Evolutionary conservation across 306 rosid species (phyloP), one percentile per base, ranked within the genome.

Genomic region (Styphnolobium japonicum): DNA sequence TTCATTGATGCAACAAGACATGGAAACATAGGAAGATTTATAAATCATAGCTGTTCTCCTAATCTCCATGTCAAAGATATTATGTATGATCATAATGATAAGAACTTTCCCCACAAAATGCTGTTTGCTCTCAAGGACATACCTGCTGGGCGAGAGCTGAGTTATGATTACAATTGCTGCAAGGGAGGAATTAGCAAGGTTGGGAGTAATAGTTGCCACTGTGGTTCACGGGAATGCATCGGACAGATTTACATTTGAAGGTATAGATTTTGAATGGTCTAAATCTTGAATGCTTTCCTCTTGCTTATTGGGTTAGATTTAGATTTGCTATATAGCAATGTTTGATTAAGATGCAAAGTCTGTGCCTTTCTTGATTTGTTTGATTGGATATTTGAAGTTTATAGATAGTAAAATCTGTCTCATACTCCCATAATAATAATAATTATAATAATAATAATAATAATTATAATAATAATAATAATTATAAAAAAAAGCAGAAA

Each of bases 11-110:
- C 84, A 21, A 61, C 76, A 37, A 64, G 31, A 37, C 1, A 2
- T 52, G 86, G 86, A 23, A 85, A 85, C 40, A 16, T 85, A 14
- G 84, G 40, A 29, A 85, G 88, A 37, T 81, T 85, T 67, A 67
- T 85, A 23, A 85, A 85, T 43, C 88, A 81, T 34, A 51, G 86
- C 4, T 72, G 86, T 73, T 36, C 45, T 52, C 88, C 88, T 0
- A 85, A 85, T 63, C 81, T 85, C 3, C 19, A 2, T 33, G 43
- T 74, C 21, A 64, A 31, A 49, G 71, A 85, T 51, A 56, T 77
- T 33, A 7, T 73, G 31, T 73, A 78, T 53, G 86, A 67, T 61
- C 67, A 60, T 36, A 11, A 3, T 22, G 61, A 78, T 16, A 22
- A 33, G 78, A 77, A 62, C 7, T 7, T 67, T 25, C 78, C 88